phyloP scores from a whole-genome alignment of 1,284 basidiomycete species.

The Cryptococcus wingfieldii region DNA sequence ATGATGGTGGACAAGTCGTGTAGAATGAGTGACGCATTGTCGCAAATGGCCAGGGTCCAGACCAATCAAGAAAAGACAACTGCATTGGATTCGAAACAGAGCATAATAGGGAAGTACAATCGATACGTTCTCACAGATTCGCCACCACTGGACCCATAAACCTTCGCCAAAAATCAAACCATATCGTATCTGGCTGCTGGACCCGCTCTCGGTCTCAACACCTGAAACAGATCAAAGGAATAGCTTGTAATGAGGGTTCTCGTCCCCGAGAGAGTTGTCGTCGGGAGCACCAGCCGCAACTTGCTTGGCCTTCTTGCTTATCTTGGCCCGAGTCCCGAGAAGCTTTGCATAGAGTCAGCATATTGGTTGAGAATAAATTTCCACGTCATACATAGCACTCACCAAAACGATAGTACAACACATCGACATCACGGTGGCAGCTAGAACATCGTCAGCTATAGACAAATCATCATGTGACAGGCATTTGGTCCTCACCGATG shows the following conservation, averaged over 20 bases:
- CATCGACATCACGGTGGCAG: neutral
- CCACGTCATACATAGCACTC: neutral
- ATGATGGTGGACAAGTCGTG: too few species aligned
- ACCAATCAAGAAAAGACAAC: too few species aligned
- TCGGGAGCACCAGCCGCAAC: conserved; percentile 9
- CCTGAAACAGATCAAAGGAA: neutral
- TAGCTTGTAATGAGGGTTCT: conserved; percentile 12
- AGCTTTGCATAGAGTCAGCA: neutral
- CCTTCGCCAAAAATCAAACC: too few species aligned
- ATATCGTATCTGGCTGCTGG: too few species aligned
- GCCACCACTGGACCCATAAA: too few species aligned
- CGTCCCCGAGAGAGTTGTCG: conserved; percentile 12
- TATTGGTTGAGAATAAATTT: neutral
- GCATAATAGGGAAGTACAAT: too few species aligned
- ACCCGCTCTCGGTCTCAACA: too few species aligned
- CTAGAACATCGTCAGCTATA: neutral
- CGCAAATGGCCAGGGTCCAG: too few species aligned
- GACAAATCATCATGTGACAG: neutral
- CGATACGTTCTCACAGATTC: too few species aligned
- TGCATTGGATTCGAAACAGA: too few species aligned
- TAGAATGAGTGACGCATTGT: too few species aligned
- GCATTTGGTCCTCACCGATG: neutral
- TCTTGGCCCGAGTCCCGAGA: neutral
- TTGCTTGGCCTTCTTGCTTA: conserved; percentile 2
- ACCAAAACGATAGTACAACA: neutral